These are phyloP conservation scores for Hypoxylon lienhwacheense DNA, from an alignment of 495 filamentous ascomycete genomes.

Conservation along the genomic window DNA sequence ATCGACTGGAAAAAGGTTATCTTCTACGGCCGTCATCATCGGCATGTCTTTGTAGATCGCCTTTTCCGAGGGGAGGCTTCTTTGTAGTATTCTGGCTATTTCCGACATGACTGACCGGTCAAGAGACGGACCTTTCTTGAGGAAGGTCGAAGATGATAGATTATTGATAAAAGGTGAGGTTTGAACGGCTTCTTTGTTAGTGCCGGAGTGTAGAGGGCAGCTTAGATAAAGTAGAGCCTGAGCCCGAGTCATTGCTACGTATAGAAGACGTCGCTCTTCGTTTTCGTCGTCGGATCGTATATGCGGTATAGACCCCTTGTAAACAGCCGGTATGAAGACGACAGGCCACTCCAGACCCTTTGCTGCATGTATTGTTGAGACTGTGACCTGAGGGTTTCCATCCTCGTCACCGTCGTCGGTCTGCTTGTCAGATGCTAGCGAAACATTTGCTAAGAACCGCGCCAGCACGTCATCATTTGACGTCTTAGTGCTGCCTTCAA, in stretches of 20 bases:
- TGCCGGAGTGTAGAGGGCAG: constrained; percentile 58
- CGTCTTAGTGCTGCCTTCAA: constrained; percentile 75
- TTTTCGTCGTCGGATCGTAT: constrained; percentile 85
- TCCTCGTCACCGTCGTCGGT: constrained; percentile 60
- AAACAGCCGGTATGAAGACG: constrained; percentile 90
- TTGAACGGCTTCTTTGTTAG: constrained; percentile 39
- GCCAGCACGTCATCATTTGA: constrained; percentile 70
- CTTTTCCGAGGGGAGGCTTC: constrained; percentile 44
- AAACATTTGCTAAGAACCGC: constrained; percentile 85
- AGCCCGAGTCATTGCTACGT: constrained; percentile 97
- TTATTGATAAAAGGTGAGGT: constrained; percentile 47
- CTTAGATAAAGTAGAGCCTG: constrained; percentile 90
- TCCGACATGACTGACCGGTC: constrained; percentile 45
- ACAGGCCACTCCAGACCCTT: constrained; percentile 98
- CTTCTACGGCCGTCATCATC: constrained; percentile 44
- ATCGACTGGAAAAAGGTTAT: constrained; percentile 44
- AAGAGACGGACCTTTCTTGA: constrained; percentile 49
- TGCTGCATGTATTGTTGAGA: constrained; percentile 95
- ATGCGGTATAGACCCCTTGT: constrained; percentile 92
- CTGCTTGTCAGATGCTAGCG: constrained; percentile 76
- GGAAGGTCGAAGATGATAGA: constrained; percentile 40
- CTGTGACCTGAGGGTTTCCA: constrained; percentile 71
- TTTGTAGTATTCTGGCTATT: constrained; percentile 46
- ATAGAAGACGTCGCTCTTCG: constrained; percentile 88
- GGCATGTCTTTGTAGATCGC: constrained; percentile 48